Percentiles rank a stretch among this genome's conserved stretches.
phyloP scores from a whole-genome alignment of 2,329 filamentous ascomycete genomes.

The Zymoseptoria pseudotritici region DNA sequence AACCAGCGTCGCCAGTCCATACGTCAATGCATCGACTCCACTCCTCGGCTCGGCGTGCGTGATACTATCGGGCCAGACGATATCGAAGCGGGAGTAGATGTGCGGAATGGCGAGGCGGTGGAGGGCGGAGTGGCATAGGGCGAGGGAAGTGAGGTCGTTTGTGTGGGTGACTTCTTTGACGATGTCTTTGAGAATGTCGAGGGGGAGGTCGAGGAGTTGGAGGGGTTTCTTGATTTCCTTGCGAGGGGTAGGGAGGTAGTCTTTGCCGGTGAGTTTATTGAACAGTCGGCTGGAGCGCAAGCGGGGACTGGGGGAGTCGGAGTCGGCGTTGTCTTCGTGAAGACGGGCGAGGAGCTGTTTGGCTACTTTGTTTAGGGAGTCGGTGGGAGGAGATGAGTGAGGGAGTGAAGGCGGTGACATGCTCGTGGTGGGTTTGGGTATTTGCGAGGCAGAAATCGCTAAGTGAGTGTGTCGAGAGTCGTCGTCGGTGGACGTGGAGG shows the following conservation, averaged over 20 bases:
- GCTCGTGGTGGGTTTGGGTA: constrained; percentile 20
- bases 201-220: constrained; percentile 63
- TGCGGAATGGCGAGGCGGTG: constrained; percentile 68
- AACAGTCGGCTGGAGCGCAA: constrained; percentile 37
- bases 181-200: constrained; percentile 71
- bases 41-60: constrained; percentile 57
- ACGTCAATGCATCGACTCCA: constrained; percentile 75
- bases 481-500: neutral
- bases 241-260: constrained; percentile 25
- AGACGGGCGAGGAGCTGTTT: constrained; percentile 25
- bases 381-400: constrained; percentile 10
- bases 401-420: constrained; percentile 9
- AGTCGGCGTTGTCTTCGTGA: constrained; percentile 26
- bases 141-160: constrained; percentile 72
- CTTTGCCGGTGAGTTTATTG: constrained; percentile 41
- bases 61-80: constrained; percentile 74
- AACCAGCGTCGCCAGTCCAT: constrained; percentile 71
- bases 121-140: constrained; percentile 69
- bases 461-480: constrained; percentile 13
- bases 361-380: constrained; percentile 17
- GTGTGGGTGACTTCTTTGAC: constrained; percentile 75
- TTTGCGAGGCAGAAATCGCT: constrained; percentile 21
- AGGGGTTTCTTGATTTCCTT: constrained; percentile 48
- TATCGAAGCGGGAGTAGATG: constrained; percentile 80
- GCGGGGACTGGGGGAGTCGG: constrained; percentile 22